Evolutionary conservation across 805 yeast species (phyloP), one percentile per base, ranked within the genome.

Genomic region (Zygosaccharomyces pseudorouxii): DNA sequence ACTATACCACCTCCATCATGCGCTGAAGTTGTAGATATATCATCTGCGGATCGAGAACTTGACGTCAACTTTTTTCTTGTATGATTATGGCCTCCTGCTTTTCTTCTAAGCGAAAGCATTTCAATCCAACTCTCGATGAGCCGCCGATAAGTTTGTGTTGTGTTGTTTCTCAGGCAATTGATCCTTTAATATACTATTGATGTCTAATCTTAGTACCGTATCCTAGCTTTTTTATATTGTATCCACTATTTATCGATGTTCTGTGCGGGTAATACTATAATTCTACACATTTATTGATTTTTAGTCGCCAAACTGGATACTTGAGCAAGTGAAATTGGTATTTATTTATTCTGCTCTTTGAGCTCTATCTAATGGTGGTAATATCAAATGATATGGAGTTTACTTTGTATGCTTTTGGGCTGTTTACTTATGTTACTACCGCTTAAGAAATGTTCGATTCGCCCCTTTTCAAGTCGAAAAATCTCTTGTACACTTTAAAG

Each of bases 21-120:
- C 9, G 52, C 53, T 5, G 62, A 54, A 11, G 55, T 40, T 5
- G 57, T 51, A 5, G 64, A 59, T 14, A 55, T 46, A 22, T 59
- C 60, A 46, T 60, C 61, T 20, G 53, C 55, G 12, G 62, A 51
- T 30, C 56, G 56, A 11, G 59, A 53, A 27, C 52, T 55, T 2
- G 65, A 52, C 7, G 51, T 48, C 33, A 59, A 48, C 40, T 58
- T 61, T 40, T 57, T 60, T 22, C 62, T 51, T 4, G 58, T 53
- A 27, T 48, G 56, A 35, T 49, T 55, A 31, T 55, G 54, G n/a
- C 46, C 47, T 35, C 63, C 67, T 3, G 56, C 62, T 40, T 56
- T 58, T 52, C 57, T 58, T 47, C 62, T 55, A 23, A 64, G 47
- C 14, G 63, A 56, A 38, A 59, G 38, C 58, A 62, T 60, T 48